Evolutionary conservation across 768 basidiomycete genomes (phyloP), one percentile per base, ranked within the genome.

Genomic region (Collybia nuda): DNA sequence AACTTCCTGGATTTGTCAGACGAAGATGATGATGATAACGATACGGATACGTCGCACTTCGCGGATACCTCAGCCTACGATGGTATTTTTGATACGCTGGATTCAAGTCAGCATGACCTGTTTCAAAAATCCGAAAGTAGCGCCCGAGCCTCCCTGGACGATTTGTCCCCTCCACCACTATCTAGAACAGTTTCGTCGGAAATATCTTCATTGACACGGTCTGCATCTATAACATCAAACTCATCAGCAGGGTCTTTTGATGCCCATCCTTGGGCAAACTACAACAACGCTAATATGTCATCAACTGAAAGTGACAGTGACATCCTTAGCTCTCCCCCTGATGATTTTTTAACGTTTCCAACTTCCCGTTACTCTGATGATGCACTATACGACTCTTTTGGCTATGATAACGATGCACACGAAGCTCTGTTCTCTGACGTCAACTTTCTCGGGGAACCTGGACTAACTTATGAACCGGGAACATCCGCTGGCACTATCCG

Each of bases 401-500:
- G 54, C 12, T 45, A 47, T 22, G 53, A 55, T 2, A 40, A 39
- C 32, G 11, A 39, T 19, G 39, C 51, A 37, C 8, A 43, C 19
- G 40, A 42, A 14, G 40, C 50, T 5, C 32, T 55, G 21, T 53
- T 58, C 45, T 51, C 55, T 14, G 53, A 58, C 43, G 21, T 48
- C 22, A 46, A 53, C 22, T 28, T 55, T 23, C 37, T 59, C 15
- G 55, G 41, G 18, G 63, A 58, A 26, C 48, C 55, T 6, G 56
- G 45, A 19, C 59, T 67, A 18, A 61, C 59, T 21, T 66, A 72
- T 40, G 62, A 75, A 52, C 70, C 77, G n/a, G 70, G 73, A n/a
- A 73, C 75, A 12, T 76, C 79, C 24, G 68, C 67, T 22, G 77
- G 69, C 38, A 78, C 76, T 21, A 71, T 77, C 47, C 66, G 75